Conservation (phyloP, 345 rosid species). For the Pugionium cornutum region DNA sequence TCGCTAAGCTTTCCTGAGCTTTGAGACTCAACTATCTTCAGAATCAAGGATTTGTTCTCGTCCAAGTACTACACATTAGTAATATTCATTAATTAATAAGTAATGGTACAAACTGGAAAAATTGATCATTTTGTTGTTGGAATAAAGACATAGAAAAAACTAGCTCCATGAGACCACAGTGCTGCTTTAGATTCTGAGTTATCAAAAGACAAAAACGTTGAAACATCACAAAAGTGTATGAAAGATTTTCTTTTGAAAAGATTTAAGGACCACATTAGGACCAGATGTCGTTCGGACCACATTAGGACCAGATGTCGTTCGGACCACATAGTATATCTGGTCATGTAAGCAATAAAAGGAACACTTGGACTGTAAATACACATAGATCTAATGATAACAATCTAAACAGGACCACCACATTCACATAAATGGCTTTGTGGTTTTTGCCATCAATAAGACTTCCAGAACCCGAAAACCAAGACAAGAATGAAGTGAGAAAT, state of each 20-base stretch:
- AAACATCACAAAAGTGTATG: constrained; percentile 36
- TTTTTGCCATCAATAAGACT: constrained; percentile 43
- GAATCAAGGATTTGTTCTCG: constrained; percentile 98
- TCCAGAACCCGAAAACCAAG: constrained; percentile 37
- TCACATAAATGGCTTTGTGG: constrained; percentile 39
- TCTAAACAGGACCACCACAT: constrained; percentile 41
- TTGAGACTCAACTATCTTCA: constrained; percentile 99
- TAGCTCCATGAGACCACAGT: constrained; percentile 34
- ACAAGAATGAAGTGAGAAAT: constrained; percentile 16
- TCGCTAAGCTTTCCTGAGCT: constrained; percentile 89
- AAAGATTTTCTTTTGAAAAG: constrained; percentile 34
- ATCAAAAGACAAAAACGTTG: constrained; percentile 38
- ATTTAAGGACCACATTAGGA: constrained; percentile 43
- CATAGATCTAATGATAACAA: constrained; percentile 38
- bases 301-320: constrained; percentile 39
- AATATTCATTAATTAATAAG: constrained; percentile 10
- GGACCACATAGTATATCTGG: constrained; percentile 41
- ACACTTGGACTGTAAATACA: constrained; percentile 40
- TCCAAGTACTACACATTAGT: constrained; percentile 78
- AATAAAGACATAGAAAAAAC: constrained; percentile 23
- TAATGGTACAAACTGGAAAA: constrained; percentile 2
- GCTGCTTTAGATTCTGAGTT: constrained; percentile 23
- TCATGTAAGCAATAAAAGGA: constrained; percentile 39
- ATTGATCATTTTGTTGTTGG: background rate
- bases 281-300: constrained; percentile 39